A percentile compares a stretch with the other conserved stretches of the same genome.
These are phyloP conservation scores for Venturia oleaginea DNA, from an alignment of 2,329 filamentous ascomycete species.

Conservation along the genomic window DNA sequence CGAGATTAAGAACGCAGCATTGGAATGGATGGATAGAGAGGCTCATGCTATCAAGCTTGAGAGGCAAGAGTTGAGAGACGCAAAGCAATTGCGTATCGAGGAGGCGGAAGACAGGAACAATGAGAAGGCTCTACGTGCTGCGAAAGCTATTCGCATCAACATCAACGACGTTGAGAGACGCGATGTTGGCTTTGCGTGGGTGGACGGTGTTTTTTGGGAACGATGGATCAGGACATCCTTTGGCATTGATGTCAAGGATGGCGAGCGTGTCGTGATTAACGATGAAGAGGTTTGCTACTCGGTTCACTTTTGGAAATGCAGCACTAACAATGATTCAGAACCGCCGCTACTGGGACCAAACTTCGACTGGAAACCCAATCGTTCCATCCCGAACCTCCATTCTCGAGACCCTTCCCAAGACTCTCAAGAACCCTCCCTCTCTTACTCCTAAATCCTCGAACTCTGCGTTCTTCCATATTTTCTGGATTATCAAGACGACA, in stretches of 20 bases:
- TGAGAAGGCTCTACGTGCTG: slow-evolving; percentile 72
- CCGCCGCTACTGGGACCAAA: slow-evolving; percentile 90
- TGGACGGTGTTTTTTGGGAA: slow-evolving; percentile 95
- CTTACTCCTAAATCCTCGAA: slow-evolving; percentile 73
- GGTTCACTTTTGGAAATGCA: not conserved
- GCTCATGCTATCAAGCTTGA: slow-evolving; percentile 86
- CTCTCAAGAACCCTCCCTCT: slow-evolving; percentile 58
- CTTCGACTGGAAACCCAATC: slow-evolving; percentile 81
- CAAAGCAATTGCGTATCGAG: slow-evolving; percentile 91
- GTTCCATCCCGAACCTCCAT: slow-evolving; percentile 83
- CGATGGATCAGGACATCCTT: slow-evolving; percentile 94
- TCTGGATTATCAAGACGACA: slow-evolving; percentile 38
- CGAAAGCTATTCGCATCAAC: slow-evolving; percentile 85
- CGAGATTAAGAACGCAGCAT: slow-evolving; percentile 90
- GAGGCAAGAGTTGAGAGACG: slow-evolving; percentile 82
- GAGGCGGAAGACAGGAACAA: slow-evolving; percentile 92
- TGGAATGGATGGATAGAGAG: slow-evolving; percentile 98
- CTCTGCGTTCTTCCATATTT: slow-evolving; percentile 59
- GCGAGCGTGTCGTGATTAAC: slow-evolving; percentile 90
- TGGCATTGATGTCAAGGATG: slow-evolving; percentile 74
- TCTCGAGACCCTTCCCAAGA: slow-evolving; percentile 71
- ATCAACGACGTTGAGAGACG: slow-evolving; percentile 82
- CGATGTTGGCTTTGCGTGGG: slow-evolving; percentile 92
- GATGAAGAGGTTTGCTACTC: slow-evolving; percentile 76
- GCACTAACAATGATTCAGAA: slow-evolving; percentile 45